Conservation (phyloP, 2,329 filamentous ascomycete species). For the Metarhizium robertsii region DNA sequence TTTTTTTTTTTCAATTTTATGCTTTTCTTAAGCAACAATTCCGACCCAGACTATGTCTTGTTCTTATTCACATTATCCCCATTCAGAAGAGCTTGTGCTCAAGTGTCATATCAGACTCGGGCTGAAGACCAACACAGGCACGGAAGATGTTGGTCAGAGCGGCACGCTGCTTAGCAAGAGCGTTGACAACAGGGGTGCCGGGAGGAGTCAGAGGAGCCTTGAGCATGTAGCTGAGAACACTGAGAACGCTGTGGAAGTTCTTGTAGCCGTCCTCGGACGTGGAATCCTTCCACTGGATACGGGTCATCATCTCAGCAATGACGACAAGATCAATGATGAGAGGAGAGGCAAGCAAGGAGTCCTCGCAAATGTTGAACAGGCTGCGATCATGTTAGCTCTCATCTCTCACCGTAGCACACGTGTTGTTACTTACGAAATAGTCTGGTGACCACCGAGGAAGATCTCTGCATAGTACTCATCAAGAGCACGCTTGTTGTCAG, state of each 20-base stretch:
- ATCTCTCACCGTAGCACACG: background rate
- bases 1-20: background rate
- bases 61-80: slow-evolving; percentile 2
- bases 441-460: slow-evolving; percentile 97
- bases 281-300: slow-evolving; percentile 78
- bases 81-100: slow-evolving; percentile 91
- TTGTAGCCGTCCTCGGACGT: slow-evolving; percentile 61
- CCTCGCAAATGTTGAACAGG: slow-evolving; percentile 98
- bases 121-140: slow-evolving; percentile 91
- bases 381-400: slow-evolving; percentile 33
- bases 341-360: slow-evolving; percentile 90
- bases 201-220: slow-evolving; percentile 90
- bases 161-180: slow-evolving; percentile 89
- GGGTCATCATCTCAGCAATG: slow-evolving; percentile 95
- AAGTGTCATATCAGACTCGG: slow-evolving; percentile 96
- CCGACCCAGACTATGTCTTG: background rate
- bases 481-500: slow-evolving; percentile 96
- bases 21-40: background rate
- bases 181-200: slow-evolving; percentile 91
- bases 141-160: slow-evolving; percentile 98
- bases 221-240: slow-evolving; percentile 98
- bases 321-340: slow-evolving; percentile 95
- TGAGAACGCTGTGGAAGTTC: slow-evolving; percentile 94
- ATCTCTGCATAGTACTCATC: slow-evolving; percentile 99
- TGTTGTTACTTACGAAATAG: slow-evolving; percentile 58